Evolutionary conservation across 495 filamentous ascomycete species (phyloP), one percentile per base, ranked within the genome.

Genomic region (Aspergillus hancockii): DNA sequence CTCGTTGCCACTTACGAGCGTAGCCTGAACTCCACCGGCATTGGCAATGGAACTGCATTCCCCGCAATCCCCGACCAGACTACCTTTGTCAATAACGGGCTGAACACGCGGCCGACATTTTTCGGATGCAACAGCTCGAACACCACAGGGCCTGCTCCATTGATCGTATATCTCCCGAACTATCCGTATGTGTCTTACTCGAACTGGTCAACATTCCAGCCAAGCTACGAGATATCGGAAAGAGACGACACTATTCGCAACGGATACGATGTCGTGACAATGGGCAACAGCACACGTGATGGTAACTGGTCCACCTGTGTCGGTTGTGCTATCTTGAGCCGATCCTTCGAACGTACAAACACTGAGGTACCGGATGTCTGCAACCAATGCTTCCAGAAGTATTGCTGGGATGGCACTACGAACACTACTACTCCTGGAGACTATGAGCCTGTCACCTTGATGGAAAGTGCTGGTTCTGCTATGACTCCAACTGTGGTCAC

Each of bases 101-200:
- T 97, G 12, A 98, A 97, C 82, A 84, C 75, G 54, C 85, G 83
- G 4, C 94, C 93, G 0, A 91, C 92, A 8, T 97, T 98, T 79
- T 98, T 98, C 74, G 93, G 93, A 58, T 98, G 93, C 78, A 75
- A 93, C 74, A 79, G 77, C 43, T 71, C 76, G 57, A 95, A 96
- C 72, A 61, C 62, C 4, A 71, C 71, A 34, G 70, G 69, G 4
- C 60, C 68, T 8, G 75, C 87, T 0, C 93, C 93, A 0, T 64
- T 97, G 32, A 71, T 98, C 60, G 90, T 98, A 59, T 98, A 97
- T 73, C 63, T 98, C n/a, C 90, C 93, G 52, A 97, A 96, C 71
- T 74, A 82, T 14, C 93, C 93, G 0, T 97, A 94, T 74, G 84
- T 81, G 38, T 81, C 79, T 61, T 63, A 79, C 45, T 88, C 83